Evolutionary conservation across 2,329 filamentous ascomycete genomes (phyloP), one percentile per base, ranked within the genome.

Genomic region (Elsinoe perseae): DNA sequence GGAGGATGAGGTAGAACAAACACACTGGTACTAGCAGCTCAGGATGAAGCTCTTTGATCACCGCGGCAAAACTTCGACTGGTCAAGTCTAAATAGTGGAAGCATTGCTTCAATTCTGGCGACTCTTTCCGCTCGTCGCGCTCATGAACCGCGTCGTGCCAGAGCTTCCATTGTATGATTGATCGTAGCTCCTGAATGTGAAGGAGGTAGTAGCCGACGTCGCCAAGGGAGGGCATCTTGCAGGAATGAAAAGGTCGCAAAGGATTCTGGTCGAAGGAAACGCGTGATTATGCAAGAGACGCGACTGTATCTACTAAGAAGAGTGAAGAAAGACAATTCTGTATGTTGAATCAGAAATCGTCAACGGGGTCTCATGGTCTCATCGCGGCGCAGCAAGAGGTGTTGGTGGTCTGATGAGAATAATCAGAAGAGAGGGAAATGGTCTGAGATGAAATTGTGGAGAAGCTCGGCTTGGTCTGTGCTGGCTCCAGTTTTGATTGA

Each of bases 141-240:
- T 80, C 81, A 76, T 97, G 89, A 18, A 95, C 89, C 10, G 93
- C 86, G 61, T 95, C 89, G 75, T 97, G 93, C 90, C 91, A 97
- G 64, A 95, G 76, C 76, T 95, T 95, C 69, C 69, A 72, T 62
- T 72, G 69, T 54, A 72, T 65, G 44, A 72, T 71, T 34, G 65
- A 60, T 34, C 69, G 68, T 50, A 72, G 65, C 57, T 72, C 68
- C 7, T 60, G 53, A 16, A 64, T 53, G 61, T 71, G 69, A 50
- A 65, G 59, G 56, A 65, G 60, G 60, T 70, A 70, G 63, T 72
- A 71, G 10, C 62, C 60, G 34, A 61, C 57, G 20, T 50, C 48
- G 43, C 48, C 21, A 20, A 61, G 40, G 34, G 55, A 59, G 46
- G 57, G 57, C 59, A 61, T 61, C 14, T 16, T 59, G 59, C 14